Evolutionary conservation across 2,329 filamentous ascomycete species (phyloP).

Genomic region (Trichoderma sp.): DNA sequence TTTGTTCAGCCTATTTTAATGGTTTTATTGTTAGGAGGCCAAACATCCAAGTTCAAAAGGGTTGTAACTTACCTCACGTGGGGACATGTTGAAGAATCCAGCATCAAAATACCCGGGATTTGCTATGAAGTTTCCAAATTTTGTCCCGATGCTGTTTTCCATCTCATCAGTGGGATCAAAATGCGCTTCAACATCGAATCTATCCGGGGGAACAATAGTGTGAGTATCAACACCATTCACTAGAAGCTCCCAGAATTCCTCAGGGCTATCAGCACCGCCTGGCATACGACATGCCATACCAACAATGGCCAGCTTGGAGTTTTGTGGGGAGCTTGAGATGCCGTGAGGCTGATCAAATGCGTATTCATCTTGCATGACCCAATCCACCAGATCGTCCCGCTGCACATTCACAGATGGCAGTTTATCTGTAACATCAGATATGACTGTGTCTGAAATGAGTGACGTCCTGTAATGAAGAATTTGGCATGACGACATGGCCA

Average conservation of each 20-base stretch:
- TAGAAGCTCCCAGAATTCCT: conserved; percentile 62
- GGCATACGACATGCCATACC: conserved; percentile 53
- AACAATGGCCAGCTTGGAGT: conserved; percentile 73
- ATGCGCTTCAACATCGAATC: conserved; percentile 66
- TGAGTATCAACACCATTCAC: conserved; percentile 66
- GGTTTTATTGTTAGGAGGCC: not conserved
- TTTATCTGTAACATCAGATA: not conserved
- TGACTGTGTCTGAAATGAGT: not conserved
- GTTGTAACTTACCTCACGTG: conserved; percentile 50
- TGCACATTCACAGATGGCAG: not conserved
- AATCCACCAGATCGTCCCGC: not conserved
- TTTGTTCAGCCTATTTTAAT: conserved; percentile 54
- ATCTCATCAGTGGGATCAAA: conserved; percentile 64
- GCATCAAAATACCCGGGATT: conserved; percentile 73
- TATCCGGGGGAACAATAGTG: conserved; percentile 58
- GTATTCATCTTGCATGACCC: not conserved
- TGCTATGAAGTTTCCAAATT: conserved; percentile 68
- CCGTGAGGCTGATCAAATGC: not conserved
- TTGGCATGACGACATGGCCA: not conserved
- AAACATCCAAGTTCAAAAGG: not conserved
- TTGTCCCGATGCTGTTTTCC: conserved; percentile 66
- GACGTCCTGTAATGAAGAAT: not conserved
- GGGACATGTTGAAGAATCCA: conserved; percentile 80
- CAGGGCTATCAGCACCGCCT: conserved; percentile 41
- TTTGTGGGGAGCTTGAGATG: not conserved